Evolutionary conservation across 805 yeast species (phyloP).

Genomic region (Tetrapisispora iriomotensis): DNA sequence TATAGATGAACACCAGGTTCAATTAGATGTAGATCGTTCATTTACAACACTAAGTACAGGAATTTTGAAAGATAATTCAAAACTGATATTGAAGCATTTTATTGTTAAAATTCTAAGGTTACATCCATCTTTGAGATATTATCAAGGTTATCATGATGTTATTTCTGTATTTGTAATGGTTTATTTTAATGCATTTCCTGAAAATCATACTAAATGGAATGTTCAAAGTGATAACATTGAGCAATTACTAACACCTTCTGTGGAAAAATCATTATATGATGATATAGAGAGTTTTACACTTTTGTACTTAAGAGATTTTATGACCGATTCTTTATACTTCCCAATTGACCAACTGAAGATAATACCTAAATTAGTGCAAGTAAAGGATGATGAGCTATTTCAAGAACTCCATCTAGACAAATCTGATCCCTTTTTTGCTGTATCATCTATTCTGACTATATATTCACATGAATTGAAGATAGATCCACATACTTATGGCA

Average conservation of each 20-base stretch:
- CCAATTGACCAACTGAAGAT: conserved; percentile 56
- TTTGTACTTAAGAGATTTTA: conserved; percentile 67
- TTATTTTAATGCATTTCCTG: conserved; percentile 22
- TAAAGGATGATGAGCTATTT: conserved; percentile 38
- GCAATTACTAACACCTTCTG: conserved; percentile 28
- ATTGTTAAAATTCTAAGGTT: conserved; percentile 48
- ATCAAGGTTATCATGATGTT: conserved; percentile 90
- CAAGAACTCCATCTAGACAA: conserved; percentile 28
- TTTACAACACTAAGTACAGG: conserved; percentile 32
- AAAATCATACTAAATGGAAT: conserved; percentile 37
- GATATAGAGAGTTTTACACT: conserved; percentile 50
- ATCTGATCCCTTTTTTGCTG: conserved; percentile 53
- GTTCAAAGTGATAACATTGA: conserved; percentile 60
- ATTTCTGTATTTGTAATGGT: conserved; percentile 57
- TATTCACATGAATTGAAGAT: conserved; percentile 59
- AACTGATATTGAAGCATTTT: conserved; percentile 25
- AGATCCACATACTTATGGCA: conserved; percentile 25
- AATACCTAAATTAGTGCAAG: conserved; percentile 51
- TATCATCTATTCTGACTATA: conserved; percentile 69
- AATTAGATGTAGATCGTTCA: conserved; percentile 68
- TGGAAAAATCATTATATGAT: conserved; percentile 28
- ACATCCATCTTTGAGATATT: conserved; percentile 59
- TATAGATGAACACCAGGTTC: conserved; percentile 69
- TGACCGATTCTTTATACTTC: conserved; percentile 61
- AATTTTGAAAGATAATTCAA: conserved; percentile 16